These are phyloP conservation scores for Neurospora terricola DNA, from an alignment of 495 filamentous ascomycete species.

Conservation along the genomic window DNA sequence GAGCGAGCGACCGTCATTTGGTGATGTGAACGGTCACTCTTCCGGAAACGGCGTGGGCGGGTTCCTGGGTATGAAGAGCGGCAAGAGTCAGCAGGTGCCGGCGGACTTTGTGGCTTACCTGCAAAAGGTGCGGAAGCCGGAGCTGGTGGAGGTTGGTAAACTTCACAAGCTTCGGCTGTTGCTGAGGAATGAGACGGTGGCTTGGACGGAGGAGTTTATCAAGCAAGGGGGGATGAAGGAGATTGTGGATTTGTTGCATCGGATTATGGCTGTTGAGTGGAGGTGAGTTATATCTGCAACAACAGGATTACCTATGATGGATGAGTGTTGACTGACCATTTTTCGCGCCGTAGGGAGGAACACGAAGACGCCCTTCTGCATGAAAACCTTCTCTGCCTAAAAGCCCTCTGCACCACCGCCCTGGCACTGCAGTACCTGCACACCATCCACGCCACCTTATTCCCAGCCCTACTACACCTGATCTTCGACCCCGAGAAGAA, in stretches of 20 bases:
- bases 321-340: background rate
- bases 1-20: slow-evolving; percentile 35
- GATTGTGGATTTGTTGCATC: slow-evolving; percentile 73
- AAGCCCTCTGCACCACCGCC: slow-evolving; percentile 87
- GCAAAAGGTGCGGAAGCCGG: slow-evolving; percentile 63
- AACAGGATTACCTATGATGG: too few species aligned
- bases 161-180: slow-evolving; percentile 87
- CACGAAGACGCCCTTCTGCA: slow-evolving; percentile 91
- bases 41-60: background rate
- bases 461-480: slow-evolving; percentile 79
- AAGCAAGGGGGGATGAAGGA: slow-evolving; percentile 84
- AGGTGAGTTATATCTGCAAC: slow-evolving; percentile 49
- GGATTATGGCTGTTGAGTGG: slow-evolving; percentile 94
- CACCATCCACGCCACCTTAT: slow-evolving; percentile 66
- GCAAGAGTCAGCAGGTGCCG: slow-evolving; percentile 47
- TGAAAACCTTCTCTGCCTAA: slow-evolving; percentile 86
- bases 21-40: slow-evolving; percentile 2
- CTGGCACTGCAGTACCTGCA: slow-evolving; percentile 72
- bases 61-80: slow-evolving; percentile 9
- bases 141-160: slow-evolving; percentile 81
- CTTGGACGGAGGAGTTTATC: slow-evolving; percentile 90
- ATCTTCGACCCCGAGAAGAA: slow-evolving; percentile 96
- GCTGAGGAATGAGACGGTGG: slow-evolving; percentile 85
- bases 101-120: slow-evolving; percentile 78
- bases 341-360: slow-evolving; percentile 57